These are phyloP conservation scores for Hygrophorus pudorinus DNA, from an alignment of 768 basidiomycete species.

Conservation along the genomic window DNA sequence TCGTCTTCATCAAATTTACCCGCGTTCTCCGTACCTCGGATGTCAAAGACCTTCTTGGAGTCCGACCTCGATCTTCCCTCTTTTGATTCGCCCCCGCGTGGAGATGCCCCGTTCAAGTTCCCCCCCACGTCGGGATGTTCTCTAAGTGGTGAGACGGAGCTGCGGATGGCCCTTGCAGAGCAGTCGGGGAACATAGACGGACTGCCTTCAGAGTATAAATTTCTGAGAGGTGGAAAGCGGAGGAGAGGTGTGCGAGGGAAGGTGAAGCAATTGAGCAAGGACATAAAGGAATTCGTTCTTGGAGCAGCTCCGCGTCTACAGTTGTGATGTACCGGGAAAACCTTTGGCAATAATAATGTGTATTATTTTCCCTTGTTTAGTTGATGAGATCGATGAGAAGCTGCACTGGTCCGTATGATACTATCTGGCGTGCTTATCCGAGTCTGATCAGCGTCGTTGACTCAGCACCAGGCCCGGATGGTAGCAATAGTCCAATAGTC, in stretches of 20 bases:
- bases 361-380: too few relatives aligned
- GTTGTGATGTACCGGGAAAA: too few relatives aligned
- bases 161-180: constrained; percentile 44
- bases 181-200: constrained; percentile 16
- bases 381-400: too few relatives aligned
- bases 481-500: too few relatives aligned
- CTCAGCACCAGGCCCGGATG: too few relatives aligned
- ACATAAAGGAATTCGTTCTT: constrained; percentile 23
- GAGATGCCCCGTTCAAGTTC: constrained; percentile 10
- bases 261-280: constrained; percentile 21
- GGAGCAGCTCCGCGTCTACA: not conserved
- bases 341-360: too few relatives aligned
- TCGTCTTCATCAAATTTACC: constrained; percentile 17
- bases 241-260: constrained; percentile 10
- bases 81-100: constrained; percentile 12
- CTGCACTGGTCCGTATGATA: too few relatives aligned
- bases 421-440: too few relatives aligned
- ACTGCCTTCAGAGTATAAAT: constrained; percentile 10
- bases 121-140: constrained; percentile 32
- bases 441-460: too few relatives aligned
- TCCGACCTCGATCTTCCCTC: constrained; percentile 17
- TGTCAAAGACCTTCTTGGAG: constrained; percentile 17
- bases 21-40: constrained; percentile 19
- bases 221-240: constrained; percentile 12
- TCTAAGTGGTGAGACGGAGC: constrained; percentile 49